Evolutionary conservation across 2,329 filamentous ascomycete genomes (phyloP), one percentile per base, ranked within the genome.

Genomic region (Arachnomyces sp.): DNA sequence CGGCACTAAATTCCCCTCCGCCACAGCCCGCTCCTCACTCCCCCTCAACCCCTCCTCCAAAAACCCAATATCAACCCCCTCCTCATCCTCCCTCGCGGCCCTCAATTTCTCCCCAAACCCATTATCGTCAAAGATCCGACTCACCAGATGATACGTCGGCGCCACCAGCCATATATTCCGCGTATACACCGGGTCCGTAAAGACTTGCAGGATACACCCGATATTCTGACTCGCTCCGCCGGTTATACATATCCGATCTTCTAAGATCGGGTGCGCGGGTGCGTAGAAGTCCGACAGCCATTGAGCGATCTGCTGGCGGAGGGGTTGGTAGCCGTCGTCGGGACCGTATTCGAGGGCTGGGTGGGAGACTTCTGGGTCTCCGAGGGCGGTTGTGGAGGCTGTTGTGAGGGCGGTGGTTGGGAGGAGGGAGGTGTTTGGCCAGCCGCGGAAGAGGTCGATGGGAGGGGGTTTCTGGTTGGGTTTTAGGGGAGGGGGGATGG

Each of bases 151-250:
- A 57, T 94, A 95, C 34, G 82, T 83, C 3, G 89, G 89, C 14
- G 83, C 79, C 2, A 88, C 78, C 62, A 89, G 75, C 84, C 86
- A 95, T 7, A 94, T 71, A 49, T 78, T 78, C 34, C 75, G 70
- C 1, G 89, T 95, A 54, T 80, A 82, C 2, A 70, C 62, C 1
- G 86, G 84, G 58, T 95, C 89, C 0, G 86, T 84, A 55, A 84
- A 95, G 21, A 84, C 84, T 59, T 84, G 78, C 36, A 95, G 66
- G 3, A 94, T 66, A 53, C 79, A 84, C 0, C 84, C 86, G 2
- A 94, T 61, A 56, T 82, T 88, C 69, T 94, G 88, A 49, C 80
- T 86, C 3, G 89, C 89, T 12, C 89, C 89, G 33, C 88, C 87
- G 0, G 85, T 86, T 57, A 95, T 82, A 56, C 81, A 84, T 39